A percentile compares a stretch with the other conserved stretches of the same genome.
Conservation (phyloP, 768 basidiomycete genomes). For the Gymnopilus junonius region DNA sequence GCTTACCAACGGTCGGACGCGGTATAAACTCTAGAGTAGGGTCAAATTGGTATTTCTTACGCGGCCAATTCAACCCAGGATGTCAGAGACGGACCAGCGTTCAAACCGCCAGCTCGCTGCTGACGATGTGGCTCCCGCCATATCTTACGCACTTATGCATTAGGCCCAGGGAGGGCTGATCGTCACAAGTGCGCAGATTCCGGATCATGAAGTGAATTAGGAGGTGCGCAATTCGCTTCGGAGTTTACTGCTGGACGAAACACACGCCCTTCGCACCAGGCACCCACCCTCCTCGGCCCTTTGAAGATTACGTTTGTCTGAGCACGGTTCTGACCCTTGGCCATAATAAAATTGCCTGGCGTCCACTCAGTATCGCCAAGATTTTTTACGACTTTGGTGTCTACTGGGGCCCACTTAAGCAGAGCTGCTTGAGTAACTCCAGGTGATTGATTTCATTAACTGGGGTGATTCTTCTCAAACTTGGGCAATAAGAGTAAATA, state of each 20-base stretch:
- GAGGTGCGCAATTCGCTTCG: not conserved
- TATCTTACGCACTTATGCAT: too few species aligned
- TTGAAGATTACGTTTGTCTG: not conserved
- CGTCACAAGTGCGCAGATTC: too few species aligned
- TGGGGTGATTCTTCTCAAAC: not conserved
- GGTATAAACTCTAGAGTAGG: too few species aligned
- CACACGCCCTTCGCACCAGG: not conserved
- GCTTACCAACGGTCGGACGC: too few species aligned
- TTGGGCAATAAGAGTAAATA: not conserved
- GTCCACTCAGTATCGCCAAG: too few species aligned
- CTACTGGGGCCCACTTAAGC: not conserved
- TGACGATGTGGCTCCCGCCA: not conserved
- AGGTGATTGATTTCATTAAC: not conserved
- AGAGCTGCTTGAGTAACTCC: not conserved
- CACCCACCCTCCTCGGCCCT: not conserved
- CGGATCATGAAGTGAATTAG: not conserved
- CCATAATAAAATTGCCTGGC: too few species aligned
- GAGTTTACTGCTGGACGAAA: not conserved
- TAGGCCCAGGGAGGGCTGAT: too few species aligned
- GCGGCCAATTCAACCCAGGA: too few species aligned
- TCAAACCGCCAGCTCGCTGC: not conserved
- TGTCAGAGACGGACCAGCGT: conserved; percentile 1
- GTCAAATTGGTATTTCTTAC: too few species aligned
- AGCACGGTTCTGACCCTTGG: too few species aligned
- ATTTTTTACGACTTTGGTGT: not conserved